Percentiles rank a stretch among this genome's conserved stretches.
Evolutionary conservation across 441 rosid species (phyloP).

Genomic region (Cnidoscolus chayamansa): DNA sequence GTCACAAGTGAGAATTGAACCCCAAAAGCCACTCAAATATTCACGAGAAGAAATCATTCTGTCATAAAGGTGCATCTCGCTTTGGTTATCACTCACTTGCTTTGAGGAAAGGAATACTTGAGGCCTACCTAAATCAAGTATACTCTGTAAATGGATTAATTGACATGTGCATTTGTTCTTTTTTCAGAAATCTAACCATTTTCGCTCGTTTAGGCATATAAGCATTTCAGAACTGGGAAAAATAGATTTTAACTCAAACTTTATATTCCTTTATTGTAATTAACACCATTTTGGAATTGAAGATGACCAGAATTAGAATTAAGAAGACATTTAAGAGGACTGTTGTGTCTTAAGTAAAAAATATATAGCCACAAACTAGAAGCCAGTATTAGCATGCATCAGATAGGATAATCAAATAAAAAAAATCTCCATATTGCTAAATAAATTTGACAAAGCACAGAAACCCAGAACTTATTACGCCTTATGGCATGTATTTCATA

Average conservation of each 20-base stretch:
- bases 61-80: neutral
- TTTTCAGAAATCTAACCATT: neutral
- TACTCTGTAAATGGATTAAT: constrained; percentile 10
- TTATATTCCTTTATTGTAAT: neutral
- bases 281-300: constrained; percentile 2
- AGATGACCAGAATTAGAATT: neutral
- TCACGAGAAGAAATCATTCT: neutral
- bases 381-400: neutral
- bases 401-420: neutral
- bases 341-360: neutral
- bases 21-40: neutral
- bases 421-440: neutral
- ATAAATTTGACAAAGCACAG: constrained; percentile 5
- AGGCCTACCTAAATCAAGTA: constrained; percentile 15
- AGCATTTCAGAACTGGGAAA: neutral
- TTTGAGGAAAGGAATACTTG: neutral
- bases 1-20: neutral
- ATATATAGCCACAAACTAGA: neutral
- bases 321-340: neutral
- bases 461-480: neutral
- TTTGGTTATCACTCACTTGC: neutral
- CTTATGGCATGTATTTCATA: neutral
- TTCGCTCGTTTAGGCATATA: constrained; percentile 1
- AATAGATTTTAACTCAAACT: neutral
- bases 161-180: constrained; percentile 9